phyloP scores from a whole-genome alignment of 805 yeast genomes.

The Myxozyma geophila region DNA sequence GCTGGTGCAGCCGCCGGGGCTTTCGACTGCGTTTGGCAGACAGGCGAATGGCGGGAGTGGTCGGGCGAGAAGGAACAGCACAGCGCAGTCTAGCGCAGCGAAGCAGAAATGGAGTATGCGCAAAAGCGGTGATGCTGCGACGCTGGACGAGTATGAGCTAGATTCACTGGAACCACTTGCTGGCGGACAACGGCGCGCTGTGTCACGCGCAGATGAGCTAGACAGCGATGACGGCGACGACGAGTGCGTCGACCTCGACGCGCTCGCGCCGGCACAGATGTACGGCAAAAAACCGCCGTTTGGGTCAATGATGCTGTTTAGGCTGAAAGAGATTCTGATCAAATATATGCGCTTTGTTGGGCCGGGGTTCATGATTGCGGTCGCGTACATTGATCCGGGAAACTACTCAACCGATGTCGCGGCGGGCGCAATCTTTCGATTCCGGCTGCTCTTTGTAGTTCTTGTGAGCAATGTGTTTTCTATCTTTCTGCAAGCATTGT shows the following conservation, averaged over 20 bases:
- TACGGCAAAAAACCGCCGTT: background rate
- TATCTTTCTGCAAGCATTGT: conserved; percentile 78
- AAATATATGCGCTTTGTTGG: conserved; percentile 77
- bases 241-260: background rate
- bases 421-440: conserved; percentile 87
- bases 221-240: background rate
- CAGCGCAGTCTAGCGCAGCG: background rate
- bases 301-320: background rate
- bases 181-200: background rate
- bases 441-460: conserved; percentile 76
- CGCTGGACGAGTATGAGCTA: conserved; percentile 13
- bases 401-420: conserved; percentile 94
- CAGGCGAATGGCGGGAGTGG: background rate
- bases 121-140: conserved; percentile 5
- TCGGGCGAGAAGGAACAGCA: background rate
- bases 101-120: background rate
- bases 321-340: conserved; percentile 33
- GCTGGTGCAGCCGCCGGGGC: background rate
- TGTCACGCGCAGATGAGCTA: background rate
- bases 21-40: background rate
- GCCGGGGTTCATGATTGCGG: conserved; percentile 93
- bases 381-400: conserved; percentile 97
- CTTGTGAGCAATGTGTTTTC: conserved; percentile 84
- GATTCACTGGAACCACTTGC: conserved; percentile 10
- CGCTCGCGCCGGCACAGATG: conserved; percentile 1